phyloP scores from a whole-genome alignment of 805 yeast species.

The Saturnispora sanitii region DNA sequence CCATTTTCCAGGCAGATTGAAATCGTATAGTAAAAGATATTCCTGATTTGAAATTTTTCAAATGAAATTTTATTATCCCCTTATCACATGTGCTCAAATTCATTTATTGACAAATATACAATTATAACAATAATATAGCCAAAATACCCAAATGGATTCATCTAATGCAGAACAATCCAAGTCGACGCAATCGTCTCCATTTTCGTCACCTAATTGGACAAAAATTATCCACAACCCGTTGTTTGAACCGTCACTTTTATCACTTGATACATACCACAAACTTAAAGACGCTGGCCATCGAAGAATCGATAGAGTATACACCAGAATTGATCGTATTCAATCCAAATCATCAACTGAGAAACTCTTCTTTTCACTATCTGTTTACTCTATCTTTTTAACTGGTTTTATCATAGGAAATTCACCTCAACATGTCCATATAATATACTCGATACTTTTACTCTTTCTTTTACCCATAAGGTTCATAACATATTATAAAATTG shows the following conservation, averaged over 20 bases:
- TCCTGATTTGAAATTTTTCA: no score
- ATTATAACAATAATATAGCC: no score
- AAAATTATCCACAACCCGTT: not conserved
- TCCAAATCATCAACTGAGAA: slow-evolving; percentile 57
- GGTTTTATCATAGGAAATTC: slow-evolving; percentile 72
- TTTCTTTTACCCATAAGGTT: slow-evolving; percentile 76
- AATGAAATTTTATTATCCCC: no score
- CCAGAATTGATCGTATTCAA: slow-evolving; percentile 28
- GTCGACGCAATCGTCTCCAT: not conserved
- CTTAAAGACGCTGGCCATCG: slow-evolving; percentile 18
- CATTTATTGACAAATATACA: no score
- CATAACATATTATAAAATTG: slow-evolving; percentile 68
- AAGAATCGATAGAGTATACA: slow-evolving; percentile 31
- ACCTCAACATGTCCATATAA: slow-evolving; percentile 68
- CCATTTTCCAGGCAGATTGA: no score
- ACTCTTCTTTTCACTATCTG: slow-evolving; percentile 64
- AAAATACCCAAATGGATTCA: not conserved
- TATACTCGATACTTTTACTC: slow-evolving; percentile 53
- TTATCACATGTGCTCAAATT: no score
- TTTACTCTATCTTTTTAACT: slow-evolving; percentile 54
- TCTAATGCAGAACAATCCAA: not conserved
- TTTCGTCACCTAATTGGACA: no score
- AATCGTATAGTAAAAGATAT: no score
- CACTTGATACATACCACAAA: slow-evolving; percentile 5
- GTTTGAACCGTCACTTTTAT: not conserved